These are phyloP conservation scores for Isochrysis galbana DNA, from an alignment of 78 protist species.

Conservation along the genomic window DNA sequence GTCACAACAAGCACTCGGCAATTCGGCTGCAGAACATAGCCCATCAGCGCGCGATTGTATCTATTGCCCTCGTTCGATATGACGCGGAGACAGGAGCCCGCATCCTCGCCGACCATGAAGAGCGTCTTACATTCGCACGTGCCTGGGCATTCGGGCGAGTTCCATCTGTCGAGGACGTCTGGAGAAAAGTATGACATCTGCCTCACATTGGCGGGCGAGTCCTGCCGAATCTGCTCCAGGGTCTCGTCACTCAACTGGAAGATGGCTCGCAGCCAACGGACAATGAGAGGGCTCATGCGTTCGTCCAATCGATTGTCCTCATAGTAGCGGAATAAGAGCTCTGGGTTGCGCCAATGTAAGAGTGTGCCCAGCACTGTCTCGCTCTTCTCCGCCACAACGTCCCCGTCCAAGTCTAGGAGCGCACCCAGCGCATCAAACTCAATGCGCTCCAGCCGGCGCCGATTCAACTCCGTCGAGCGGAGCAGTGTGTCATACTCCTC, in stretches of 20 bases:
- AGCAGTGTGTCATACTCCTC: background rate
- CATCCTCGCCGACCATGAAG: constrained; percentile 34
- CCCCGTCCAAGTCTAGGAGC: background rate
- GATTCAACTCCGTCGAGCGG: background rate
- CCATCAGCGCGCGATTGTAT: constrained; percentile 21
- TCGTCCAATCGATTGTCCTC: constrained; percentile 1
- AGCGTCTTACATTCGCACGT: background rate
- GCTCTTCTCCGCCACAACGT: background rate
- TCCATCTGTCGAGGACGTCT: background rate
- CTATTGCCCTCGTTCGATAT: background rate
- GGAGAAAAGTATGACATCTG: background rate
- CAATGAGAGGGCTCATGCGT: background rate
- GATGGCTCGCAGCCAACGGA: constrained; percentile 16
- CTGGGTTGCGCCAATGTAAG: constrained; percentile 10
- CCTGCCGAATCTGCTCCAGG: background rate
- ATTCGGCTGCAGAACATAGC: constrained; percentile 10
- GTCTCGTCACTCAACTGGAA: background rate
- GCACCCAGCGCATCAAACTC: constrained; percentile 23
- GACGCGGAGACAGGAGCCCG: background rate
- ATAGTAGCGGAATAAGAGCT: constrained; percentile 18
- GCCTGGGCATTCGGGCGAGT: background rate
- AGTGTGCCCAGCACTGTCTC: background rate
- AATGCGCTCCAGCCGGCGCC: background rate
- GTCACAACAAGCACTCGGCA: background rate
- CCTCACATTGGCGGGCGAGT: background rate